Percentiles rank a stretch among this genome's conserved stretches.
phyloP scores from a whole-genome alignment of 1,284 basidiomycete genomes.

The Microbotryum saponariae region DNA sequence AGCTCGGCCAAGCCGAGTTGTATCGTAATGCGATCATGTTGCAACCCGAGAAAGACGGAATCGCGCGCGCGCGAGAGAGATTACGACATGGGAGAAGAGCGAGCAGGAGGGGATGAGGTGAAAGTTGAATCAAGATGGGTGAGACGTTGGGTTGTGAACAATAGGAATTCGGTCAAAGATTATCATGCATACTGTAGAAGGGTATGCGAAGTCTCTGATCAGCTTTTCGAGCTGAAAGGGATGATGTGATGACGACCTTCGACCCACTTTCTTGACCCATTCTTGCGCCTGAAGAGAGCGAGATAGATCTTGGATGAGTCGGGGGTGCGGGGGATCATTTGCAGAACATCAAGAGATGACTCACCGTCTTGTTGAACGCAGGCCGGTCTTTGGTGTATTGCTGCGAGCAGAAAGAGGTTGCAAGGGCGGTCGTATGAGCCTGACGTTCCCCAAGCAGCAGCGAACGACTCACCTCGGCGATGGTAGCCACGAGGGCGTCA shows the following conservation, averaged over 20 bases:
- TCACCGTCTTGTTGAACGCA: constrained; percentile 30
- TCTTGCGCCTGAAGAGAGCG: constrained; percentile 29
- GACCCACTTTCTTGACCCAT: constrained; percentile 35
- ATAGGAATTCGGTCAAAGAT: not conserved
- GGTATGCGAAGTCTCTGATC: not conserved
- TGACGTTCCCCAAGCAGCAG: not conserved
- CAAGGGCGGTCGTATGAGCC: too few relatives aligned
- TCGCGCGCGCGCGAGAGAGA: too few relatives aligned
- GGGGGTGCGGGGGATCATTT: not conserved
- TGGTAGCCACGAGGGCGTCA: constrained; percentile 36
- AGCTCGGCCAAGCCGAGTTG: not conserved
- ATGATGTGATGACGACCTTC: not conserved
- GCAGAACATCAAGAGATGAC: not conserved
- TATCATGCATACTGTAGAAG: not conserved
- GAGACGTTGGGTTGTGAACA: not conserved
- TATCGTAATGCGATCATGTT: not conserved
- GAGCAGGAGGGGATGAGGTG: not conserved
- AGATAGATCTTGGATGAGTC: not conserved
- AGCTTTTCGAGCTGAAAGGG: not conserved
- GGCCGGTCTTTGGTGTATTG: constrained; percentile 29
- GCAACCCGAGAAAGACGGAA: not conserved
- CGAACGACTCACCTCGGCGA: constrained; percentile 29
- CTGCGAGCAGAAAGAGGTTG: not conserved
- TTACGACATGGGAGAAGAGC: too few relatives aligned
- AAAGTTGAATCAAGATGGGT: not conserved